These are phyloP conservation scores for Leccinum huronense DNA, from an alignment of 1,284 basidiomycete species.

Conservation along the genomic window DNA sequence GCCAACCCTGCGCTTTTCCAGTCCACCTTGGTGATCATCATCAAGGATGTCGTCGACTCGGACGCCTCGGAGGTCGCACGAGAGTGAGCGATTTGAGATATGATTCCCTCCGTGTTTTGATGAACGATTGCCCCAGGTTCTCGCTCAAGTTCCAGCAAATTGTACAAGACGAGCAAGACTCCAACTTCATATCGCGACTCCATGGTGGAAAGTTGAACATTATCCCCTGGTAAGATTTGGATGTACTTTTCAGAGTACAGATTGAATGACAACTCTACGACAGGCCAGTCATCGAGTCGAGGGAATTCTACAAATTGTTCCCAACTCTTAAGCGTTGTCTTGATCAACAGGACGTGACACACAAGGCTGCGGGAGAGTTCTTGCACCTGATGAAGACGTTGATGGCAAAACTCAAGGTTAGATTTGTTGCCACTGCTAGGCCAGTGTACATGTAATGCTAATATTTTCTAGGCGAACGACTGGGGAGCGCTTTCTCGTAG, in stretches of 20 bases:
- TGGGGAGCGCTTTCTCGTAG: conserved; percentile 62
- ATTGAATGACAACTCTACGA: background rate
- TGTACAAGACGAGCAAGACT: conserved; percentile 55
- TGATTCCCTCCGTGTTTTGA: background rate
- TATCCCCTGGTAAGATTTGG: conserved; percentile 43
- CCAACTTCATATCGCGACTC: conserved; percentile 58
- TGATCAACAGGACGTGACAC: conserved; percentile 48
- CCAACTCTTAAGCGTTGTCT: conserved; percentile 44
- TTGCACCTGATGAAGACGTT: conserved; percentile 29
- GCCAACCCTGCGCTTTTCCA: conserved; percentile 59
- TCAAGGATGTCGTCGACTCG: conserved; percentile 62
- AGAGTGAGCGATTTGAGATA: conserved; percentile 41
- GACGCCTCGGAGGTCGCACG: conserved; percentile 53
- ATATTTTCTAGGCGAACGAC: conserved; percentile 49
- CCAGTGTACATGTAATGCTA: background rate
- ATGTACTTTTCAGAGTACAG: background rate
- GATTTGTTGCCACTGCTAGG: background rate
- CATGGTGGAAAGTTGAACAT: conserved; percentile 55
- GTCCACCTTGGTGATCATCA: conserved; percentile 58
- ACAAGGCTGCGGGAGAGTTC: conserved; percentile 53
- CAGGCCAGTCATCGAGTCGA: conserved; percentile 61
- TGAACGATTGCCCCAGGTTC: conserved; percentile 38
- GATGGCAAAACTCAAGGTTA: conserved; percentile 62
- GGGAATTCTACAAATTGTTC: conserved; percentile 56
- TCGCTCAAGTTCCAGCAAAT: conserved; percentile 53